Evolutionary conservation across 768 basidiomycete species (phyloP).

Genomic region (Suillus fuscotomentosus): DNA sequence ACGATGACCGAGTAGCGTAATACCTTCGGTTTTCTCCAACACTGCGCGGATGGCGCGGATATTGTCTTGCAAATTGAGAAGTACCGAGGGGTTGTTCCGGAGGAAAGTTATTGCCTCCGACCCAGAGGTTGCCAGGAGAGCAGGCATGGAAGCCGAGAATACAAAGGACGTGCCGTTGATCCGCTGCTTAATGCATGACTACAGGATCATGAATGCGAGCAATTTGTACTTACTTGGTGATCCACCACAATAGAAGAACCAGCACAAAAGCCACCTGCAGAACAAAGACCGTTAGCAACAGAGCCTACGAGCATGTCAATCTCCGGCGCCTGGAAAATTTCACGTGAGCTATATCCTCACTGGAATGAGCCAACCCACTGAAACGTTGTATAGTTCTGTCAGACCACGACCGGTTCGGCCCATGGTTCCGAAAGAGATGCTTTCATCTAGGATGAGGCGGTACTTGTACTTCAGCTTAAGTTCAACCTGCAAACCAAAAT

Average conservation of each 20-base stretch:
- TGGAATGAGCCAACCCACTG: slow-evolving; percentile 48
- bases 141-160: slow-evolving; percentile 93
- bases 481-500: slow-evolving; percentile 63
- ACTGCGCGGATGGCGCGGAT: slow-evolving; percentile 71
- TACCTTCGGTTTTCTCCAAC: slow-evolving; percentile 77
- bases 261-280: slow-evolving; percentile 93
- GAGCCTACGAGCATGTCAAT: slow-evolving; percentile 97
- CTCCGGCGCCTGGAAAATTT: slow-evolving; percentile 62
- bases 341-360: background rate
- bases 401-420: slow-evolving; percentile 93
- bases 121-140: slow-evolving; percentile 82
- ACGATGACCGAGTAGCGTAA: slow-evolving; percentile 83
- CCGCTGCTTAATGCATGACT: slow-evolving; percentile 47
- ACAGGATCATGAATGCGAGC: background rate
- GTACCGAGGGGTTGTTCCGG: slow-evolving; percentile 69
- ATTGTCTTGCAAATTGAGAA: slow-evolving; percentile 80
- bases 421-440: slow-evolving; percentile 88
- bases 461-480: slow-evolving; percentile 96
- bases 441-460: slow-evolving; percentile 91
- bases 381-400: slow-evolving; percentile 92
- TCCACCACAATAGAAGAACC: slow-evolving; percentile 80
- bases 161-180: slow-evolving; percentile 96
- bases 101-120: slow-evolving; percentile 85
- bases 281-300: slow-evolving; percentile 76
- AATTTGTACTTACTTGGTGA: slow-evolving; percentile 64